phyloP scores from a whole-genome alignment of 768 basidiomycete species.

The Melanogaster broomeanus region DNA sequence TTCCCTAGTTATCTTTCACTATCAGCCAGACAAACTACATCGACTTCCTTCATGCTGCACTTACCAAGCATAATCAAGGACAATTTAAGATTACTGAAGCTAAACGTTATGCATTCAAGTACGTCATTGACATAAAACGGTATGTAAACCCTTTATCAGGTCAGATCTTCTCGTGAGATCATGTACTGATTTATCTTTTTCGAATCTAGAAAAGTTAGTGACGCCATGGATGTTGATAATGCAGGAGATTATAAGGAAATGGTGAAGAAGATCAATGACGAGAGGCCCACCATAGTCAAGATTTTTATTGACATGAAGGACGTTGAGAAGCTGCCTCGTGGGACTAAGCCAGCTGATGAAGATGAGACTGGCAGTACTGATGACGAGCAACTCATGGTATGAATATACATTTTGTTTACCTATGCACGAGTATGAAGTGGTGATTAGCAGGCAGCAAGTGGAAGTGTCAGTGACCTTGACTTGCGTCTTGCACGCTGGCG shows the following conservation, averaged over 20 bases:
- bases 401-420: not conserved
- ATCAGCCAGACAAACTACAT: not conserved
- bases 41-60: not conserved
- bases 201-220: not conserved
- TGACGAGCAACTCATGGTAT: not conserved
- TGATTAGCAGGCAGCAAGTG: not conserved
- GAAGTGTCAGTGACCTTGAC: not conserved
- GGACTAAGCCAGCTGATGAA: not conserved
- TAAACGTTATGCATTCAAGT: not conserved
- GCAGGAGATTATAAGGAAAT: slow-evolving; percentile 1
- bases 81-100: slow-evolving; percentile 25
- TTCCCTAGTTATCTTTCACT: not conserved
- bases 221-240: no score
- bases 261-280: slow-evolving; percentile 1
- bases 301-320: not conserved
- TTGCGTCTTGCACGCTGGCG: not conserved
- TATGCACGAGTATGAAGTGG: not conserved
- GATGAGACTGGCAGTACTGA: not conserved
- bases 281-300: not conserved
- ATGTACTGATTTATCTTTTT: not conserved
- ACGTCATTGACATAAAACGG: not conserved
- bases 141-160: not conserved
- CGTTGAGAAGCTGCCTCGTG: not conserved
- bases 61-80: not conserved
- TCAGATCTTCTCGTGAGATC: not conserved